Evolutionary conservation across 192 early-diverging fungal species (phyloP), one percentile per base, ranked within the genome.

Genomic region (Polychytrium aggregatum): DNA sequence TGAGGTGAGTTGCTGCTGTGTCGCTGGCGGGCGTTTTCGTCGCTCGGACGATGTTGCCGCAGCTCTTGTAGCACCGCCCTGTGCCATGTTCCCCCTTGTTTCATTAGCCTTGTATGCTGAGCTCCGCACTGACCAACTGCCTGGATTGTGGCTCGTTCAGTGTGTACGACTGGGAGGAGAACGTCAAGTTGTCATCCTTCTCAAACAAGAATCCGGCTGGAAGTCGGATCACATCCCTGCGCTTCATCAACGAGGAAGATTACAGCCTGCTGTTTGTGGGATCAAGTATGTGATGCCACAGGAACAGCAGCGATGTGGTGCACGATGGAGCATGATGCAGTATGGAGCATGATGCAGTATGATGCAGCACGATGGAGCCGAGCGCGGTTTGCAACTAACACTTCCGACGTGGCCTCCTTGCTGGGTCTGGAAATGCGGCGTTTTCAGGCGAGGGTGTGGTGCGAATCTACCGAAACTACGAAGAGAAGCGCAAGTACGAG

Each of bases 221-320:
- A 18, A 85, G 81, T 47, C 58, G 76, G 7, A 81, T 92, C 30
- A 79, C 84, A 1, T 74, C 74, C 41, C 52, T 98, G 56, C 81
- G 84, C 37, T 81, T 92, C 49, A 78, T 98, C 22, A 98, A 98
- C 62, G 91, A 94, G 56, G 80, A 90, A 38, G 89, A 91, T 52
- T 62, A 82, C 28, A 78, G 85, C 22, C 63, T 90, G 67, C 67
- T 98, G 50, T 57, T 93, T 46, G 75, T 76, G n/a, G 88, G 78
- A n/a, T 84, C 85, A 56, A 80, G 86, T 85, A 65, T n/a, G 50
- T 38, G 8, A n/a, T 44, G 1, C 22, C 13, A 37, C 22, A 0
- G 9, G 5, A 38, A 18, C 31, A 8, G 6, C 30, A 42, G 20
- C 44, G 14, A 38, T 9, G 6, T 36, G n/a, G n/a, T n/a, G n/a